Evolutionary conservation across 768 basidiomycete species (phyloP), one percentile per base, ranked within the genome.

Genomic region (Clitopilus hobsonii): DNA sequence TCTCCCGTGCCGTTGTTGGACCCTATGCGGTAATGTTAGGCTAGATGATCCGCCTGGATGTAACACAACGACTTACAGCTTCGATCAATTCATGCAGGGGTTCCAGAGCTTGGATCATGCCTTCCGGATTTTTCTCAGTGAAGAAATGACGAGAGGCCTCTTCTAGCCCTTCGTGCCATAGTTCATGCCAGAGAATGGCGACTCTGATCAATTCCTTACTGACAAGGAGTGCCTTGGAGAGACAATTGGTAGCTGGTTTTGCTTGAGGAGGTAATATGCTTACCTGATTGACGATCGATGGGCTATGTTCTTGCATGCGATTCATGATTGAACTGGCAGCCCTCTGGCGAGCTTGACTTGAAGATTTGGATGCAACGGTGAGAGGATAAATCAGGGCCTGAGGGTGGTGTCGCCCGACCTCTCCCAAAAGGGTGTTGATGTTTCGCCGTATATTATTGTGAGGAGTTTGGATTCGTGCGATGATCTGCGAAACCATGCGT

Each of bases 81-180:
- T 97, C 94, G 18, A 99, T 76, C 77, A 94, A 81, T 49, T 95
- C 90, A 61, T 99, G 97, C 55, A 98, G 73, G 2, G 95, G 96
- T 62, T 94, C 93, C 49, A 99, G 71, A 11, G 84, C 88, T 22
- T 86, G 87, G 62, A 98, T 97, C 97, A 99, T 99, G 5, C 91
- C 97, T 56, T 93, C 90, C 1, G 96, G 88, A 68, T 99, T 97
- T 64, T 93, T 90, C 62, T 98, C 97, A 8, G 92, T 94, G 77
- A 95, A 99, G 74, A 94, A 99, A 47, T 94, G 73, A 38, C 97
- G 83, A 6, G 95, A 97, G 5, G 97, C 97, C 69, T 99, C 97
- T 72, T 99, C 97, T 20, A 99, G 76, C 16, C 93, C 94, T 72
- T 99, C 97, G 63, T 98, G 94, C 97, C 97, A 99, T 59, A 94